phyloP scores from a whole-genome alignment of 148 eudicot species.

The Arbutus unedo region DNA sequence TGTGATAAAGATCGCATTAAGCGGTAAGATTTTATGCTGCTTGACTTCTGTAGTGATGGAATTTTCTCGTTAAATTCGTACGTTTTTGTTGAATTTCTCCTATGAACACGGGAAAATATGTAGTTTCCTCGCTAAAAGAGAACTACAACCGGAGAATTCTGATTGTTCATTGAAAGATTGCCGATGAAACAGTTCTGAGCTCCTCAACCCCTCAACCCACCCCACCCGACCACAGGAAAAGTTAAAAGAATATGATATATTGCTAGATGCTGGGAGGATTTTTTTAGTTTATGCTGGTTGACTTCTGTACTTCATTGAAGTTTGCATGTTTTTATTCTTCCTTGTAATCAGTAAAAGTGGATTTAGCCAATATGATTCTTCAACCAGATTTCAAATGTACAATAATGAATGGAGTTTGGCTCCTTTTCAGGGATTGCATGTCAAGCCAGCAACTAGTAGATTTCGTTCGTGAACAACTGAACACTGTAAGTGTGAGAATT shows the following conservation, averaged over 20 bases:
- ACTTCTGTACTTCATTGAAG: background rate
- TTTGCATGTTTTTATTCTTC: background rate
- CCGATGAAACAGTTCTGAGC: background rate
- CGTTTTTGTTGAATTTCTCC: background rate
- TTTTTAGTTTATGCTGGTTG: background rate
- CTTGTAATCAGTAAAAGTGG: background rate
- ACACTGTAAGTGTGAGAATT: conserved; percentile 36
- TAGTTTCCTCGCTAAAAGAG: background rate
- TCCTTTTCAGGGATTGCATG: conserved; percentile 91
- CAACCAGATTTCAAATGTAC: background rate
- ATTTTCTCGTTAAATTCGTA: background rate
- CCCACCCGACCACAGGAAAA: no score
- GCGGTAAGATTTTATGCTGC: background rate
- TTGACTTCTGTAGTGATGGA: background rate
- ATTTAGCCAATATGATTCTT: background rate
- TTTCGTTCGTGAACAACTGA: conserved; percentile 73
- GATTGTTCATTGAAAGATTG: background rate
- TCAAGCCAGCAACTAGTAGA: conserved; percentile 97
- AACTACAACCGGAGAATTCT: background rate
- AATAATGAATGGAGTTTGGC: background rate
- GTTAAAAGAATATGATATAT: background rate
- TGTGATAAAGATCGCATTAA: no score
- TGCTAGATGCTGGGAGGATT: background rate
- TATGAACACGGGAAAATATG: background rate
- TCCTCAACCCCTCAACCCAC: background rate